These are phyloP conservation scores for Hibiscus syriacus DNA, from an alignment of 345 rosid species.

Conservation along the genomic window DNA sequence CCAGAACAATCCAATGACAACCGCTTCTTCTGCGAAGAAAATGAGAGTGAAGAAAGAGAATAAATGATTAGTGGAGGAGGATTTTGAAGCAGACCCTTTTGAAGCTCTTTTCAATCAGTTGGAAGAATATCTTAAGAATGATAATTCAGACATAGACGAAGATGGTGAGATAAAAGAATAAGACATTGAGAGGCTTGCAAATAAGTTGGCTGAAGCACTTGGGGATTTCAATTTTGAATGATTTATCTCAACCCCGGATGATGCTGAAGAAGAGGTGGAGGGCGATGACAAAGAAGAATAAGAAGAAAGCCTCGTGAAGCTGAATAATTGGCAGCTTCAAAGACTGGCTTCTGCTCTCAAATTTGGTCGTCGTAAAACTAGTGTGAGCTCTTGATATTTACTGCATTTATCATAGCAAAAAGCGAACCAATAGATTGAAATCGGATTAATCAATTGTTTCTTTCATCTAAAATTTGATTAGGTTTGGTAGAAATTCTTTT, in stretches of 20 bases:
- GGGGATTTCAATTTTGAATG: conserved; percentile 46
- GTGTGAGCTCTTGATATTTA: conserved; percentile 33
- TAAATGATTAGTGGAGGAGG: conserved; percentile 31
- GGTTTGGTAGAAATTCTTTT: background rate
- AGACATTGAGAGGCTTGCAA: conserved; percentile 62
- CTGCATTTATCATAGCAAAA: background rate
- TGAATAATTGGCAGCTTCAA: conserved; percentile 84
- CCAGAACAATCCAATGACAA: conserved; percentile 22
- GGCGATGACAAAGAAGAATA: conserved; percentile 7
- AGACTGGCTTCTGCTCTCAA: conserved; percentile 75
- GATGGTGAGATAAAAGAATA: conserved; percentile 50
- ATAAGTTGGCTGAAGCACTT: conserved; percentile 46
- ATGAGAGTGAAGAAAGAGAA: conserved; percentile 29
- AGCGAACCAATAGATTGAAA: background rate
- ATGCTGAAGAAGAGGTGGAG: background rate
- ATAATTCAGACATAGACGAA: conserved; percentile 24
- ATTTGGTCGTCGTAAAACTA: conserved; percentile 72
- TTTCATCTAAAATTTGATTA: background rate
- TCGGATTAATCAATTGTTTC: background rate
- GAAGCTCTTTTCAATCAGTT: conserved; percentile 59
- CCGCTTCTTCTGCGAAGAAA: conserved; percentile 31
- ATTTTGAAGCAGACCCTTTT: conserved; percentile 62
- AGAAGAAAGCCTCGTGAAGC: conserved; percentile 38
- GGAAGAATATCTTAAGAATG: conserved; percentile 71
- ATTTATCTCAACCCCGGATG: conserved; percentile 17